phyloP scores from a whole-genome alignment of 2,329 filamentous ascomycete genomes.

The Parascedosporium putredinis region DNA sequence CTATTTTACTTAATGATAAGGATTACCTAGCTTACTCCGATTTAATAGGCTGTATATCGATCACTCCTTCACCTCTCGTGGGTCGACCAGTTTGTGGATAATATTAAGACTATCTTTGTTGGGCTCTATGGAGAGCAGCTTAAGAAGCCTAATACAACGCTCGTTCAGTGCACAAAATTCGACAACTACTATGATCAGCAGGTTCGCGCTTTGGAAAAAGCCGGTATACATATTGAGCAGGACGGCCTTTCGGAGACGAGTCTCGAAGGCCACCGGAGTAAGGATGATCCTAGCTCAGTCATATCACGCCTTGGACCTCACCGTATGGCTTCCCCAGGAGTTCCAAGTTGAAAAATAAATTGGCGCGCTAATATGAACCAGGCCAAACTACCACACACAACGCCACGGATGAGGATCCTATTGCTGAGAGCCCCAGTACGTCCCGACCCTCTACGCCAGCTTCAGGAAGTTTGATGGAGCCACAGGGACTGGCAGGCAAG shows the following conservation, averaged over 20 bases:
- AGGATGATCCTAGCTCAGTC: conserved; percentile 12
- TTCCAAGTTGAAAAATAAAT: too few species aligned
- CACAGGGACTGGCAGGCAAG: conserved; percentile 65
- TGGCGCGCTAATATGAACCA: not conserved
- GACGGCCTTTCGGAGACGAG: not conserved
- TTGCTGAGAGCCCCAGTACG: conserved; percentile 28
- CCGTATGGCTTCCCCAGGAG: too few species aligned
- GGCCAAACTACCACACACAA: not conserved
- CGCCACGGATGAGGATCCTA: not conserved
- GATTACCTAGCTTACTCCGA: not conserved
- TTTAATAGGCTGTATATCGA: conserved; percentile 77
- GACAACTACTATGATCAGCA: conserved; percentile 94
- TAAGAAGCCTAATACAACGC: conserved; percentile 66
- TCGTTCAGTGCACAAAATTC: conserved; percentile 70
- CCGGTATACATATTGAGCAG: conserved; percentile 20
- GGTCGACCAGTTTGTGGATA: conserved; percentile 94
- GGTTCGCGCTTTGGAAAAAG: conserved; percentile 65
- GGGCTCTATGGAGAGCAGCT: conserved; percentile 84
- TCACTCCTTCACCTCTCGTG: conserved; percentile 90
- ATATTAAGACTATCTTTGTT: conserved; percentile 85
- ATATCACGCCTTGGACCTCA: too few species aligned
- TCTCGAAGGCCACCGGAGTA: too few species aligned
- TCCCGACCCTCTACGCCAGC: conserved; percentile 72
- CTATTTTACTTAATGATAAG: not conserved
- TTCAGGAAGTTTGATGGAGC: conserved; percentile 49